Percentiles rank a stretch among this genome's conserved stretches.
Conservation (phyloP, 2,329 filamentous ascomycete genomes). For the Trichophaea hybrida region DNA sequence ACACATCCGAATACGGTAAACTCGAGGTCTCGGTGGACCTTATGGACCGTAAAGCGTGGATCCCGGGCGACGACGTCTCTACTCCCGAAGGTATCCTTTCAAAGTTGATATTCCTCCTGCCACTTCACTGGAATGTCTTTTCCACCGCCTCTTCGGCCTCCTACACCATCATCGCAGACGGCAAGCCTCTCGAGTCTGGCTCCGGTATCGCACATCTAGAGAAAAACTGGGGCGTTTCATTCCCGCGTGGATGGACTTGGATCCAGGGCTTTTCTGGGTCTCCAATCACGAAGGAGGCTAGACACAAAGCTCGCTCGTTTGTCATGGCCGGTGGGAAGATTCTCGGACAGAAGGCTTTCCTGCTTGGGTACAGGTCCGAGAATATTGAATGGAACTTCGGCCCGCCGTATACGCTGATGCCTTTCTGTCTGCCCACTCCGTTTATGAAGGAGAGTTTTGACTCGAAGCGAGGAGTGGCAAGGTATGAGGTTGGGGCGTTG, state of each 20-base stretch:
- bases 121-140: constrained; percentile 40
- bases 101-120: constrained; percentile 34
- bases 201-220: constrained; percentile 36
- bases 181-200: constrained; percentile 27
- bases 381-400: constrained; percentile 32
- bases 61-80: constrained; percentile 17
- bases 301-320: constrained; percentile 10
- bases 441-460: constrained; percentile 34
- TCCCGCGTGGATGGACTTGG: constrained; percentile 22
- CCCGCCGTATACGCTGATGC: constrained; percentile 34
- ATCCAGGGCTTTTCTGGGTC: constrained; percentile 33
- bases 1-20: constrained; percentile 1
- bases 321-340: constrained; percentile 31
- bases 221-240: constrained; percentile 37
- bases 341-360: constrained; percentile 34
- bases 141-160: constrained; percentile 33
- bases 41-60: constrained; percentile 32
- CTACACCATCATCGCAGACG: constrained; percentile 32
- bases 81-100: constrained; percentile 35
- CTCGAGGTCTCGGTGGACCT: constrained; percentile 32
- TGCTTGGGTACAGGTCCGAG: constrained; percentile 35
- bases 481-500: constrained; percentile 29
- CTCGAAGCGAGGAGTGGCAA: constrained; percentile 32
- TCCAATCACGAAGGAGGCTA: constrained; percentile 16
- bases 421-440: constrained; percentile 31